These are phyloP conservation scores for Rosa rugosa DNA, from an alignment of 306 rosid species.

Conservation along the genomic window DNA sequence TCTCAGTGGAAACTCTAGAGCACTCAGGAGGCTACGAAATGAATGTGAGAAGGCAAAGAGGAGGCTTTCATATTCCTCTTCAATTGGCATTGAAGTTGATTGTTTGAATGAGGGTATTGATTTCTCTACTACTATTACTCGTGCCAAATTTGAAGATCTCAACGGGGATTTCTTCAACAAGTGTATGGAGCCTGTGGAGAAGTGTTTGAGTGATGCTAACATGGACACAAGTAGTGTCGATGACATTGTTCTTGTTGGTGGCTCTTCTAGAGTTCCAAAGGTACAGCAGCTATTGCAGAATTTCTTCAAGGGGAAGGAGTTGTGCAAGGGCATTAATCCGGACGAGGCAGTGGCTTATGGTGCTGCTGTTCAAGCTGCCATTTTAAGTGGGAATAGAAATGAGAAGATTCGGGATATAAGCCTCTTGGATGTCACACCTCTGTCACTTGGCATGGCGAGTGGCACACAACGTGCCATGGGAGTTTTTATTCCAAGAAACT, in stretches of 20 bases:
- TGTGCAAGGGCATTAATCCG: background rate
- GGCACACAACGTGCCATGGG: background rate
- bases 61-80: background rate
- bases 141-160: constrained; percentile 5
- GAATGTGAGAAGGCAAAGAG: constrained; percentile 10
- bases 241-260: background rate
- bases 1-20: background rate
- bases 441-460: background rate
- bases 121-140: background rate
- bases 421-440: constrained; percentile 4
- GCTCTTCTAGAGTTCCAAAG: background rate
- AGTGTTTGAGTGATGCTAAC: background rate
- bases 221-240: background rate
- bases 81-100: background rate
- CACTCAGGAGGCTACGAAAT: constrained; percentile 4
- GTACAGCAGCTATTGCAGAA: constrained; percentile 2
- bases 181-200: background rate
- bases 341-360: background rate
- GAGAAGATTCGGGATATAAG: background rate
- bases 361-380: constrained; percentile 5
- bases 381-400: background rate
- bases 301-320: background rate
- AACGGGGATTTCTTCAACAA: background rate
- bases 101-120: background rate
- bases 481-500: background rate